Evolutionary conservation across 805 yeast species (phyloP).

Genomic region (Lachancea quebecensis): DNA sequence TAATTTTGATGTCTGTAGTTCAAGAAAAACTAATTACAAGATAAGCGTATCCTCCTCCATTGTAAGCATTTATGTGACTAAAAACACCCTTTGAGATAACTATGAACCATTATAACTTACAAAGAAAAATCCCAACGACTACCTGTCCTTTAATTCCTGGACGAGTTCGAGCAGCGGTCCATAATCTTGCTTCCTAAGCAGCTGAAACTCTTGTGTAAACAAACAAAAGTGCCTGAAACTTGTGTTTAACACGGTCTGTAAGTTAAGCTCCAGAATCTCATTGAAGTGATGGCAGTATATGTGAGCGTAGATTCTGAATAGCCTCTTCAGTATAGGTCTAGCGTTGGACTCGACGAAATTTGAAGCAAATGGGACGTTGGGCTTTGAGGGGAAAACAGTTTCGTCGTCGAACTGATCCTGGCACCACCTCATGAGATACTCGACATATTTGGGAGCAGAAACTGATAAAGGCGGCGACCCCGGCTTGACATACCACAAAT

Average conservation of each 20-base stretch:
- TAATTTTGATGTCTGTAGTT: too few relatives aligned
- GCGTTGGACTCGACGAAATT: conserved; percentile 66
- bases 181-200: conserved; percentile 72
- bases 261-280: conserved; percentile 84
- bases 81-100: neutral
- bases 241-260: conserved; percentile 89
- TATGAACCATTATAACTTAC: neutral
- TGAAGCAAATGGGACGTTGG: conserved; percentile 87
- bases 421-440: conserved; percentile 89
- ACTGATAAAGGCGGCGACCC: conserved; percentile 71
- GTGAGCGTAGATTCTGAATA: conserved; percentile 94
- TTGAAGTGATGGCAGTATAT: conserved; percentile 97
- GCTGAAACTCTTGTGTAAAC: conserved; percentile 75
- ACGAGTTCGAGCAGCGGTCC: conserved; percentile 90
- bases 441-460: conserved; percentile 93
- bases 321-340: conserved; percentile 80
- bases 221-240: conserved; percentile 89
- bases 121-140: neutral
- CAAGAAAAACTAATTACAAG: too few relatives aligned
- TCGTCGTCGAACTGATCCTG: conserved; percentile 91
- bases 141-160: conserved; percentile 34
- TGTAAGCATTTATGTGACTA: too few relatives aligned
- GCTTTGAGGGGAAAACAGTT: conserved; percentile 78
- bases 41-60: too few relatives aligned
- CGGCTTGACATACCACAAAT: conserved; percentile 86